Evolutionary conservation across 805 yeast genomes (phyloP).

Genomic region (Hanseniaspora lachancei): DNA sequence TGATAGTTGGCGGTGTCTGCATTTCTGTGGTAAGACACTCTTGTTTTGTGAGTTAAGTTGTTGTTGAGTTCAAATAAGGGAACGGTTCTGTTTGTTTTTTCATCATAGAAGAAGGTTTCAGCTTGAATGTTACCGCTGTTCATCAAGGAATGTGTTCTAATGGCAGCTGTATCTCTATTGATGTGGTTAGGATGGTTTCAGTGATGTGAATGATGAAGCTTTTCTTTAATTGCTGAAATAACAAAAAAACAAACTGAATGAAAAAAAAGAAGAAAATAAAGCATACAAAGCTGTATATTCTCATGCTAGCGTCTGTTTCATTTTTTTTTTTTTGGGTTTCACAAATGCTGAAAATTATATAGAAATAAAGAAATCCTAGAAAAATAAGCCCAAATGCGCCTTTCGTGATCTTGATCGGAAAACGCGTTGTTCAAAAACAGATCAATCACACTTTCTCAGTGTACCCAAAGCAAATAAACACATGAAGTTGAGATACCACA

Average conservation of each 20-base stretch:
- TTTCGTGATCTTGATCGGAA: too few species aligned
- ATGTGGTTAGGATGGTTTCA: too few species aligned
- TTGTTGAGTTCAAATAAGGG: slow-evolving; percentile 38
- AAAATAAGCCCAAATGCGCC: too few species aligned
- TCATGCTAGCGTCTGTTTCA: too few species aligned
- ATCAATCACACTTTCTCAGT: background rate
- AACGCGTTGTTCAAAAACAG: background rate
- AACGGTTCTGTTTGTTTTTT: slow-evolving; percentile 29
- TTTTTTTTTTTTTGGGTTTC: too few species aligned
- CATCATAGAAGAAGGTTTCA: slow-evolving; percentile 32
- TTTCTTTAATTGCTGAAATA: background rate
- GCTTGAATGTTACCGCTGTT: background rate
- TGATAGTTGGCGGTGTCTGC: slow-evolving; percentile 70
- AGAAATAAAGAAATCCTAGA: background rate
- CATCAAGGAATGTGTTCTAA: background rate
- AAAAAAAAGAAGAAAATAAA: too few species aligned
- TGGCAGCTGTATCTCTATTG: too few species aligned
- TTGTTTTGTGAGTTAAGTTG: slow-evolving; percentile 33
- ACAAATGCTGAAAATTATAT: background rate
- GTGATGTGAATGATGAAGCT: too few species aligned
- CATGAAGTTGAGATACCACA: background rate
- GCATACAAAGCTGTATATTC: background rate
- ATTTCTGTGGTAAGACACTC: slow-evolving; percentile 80
- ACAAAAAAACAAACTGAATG: too few species aligned
- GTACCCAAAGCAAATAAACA: background rate